These are phyloP conservation scores for Nicotiana obtusifolia DNA, from an alignment of 257 asterid species.

Conservation along the genomic window DNA sequence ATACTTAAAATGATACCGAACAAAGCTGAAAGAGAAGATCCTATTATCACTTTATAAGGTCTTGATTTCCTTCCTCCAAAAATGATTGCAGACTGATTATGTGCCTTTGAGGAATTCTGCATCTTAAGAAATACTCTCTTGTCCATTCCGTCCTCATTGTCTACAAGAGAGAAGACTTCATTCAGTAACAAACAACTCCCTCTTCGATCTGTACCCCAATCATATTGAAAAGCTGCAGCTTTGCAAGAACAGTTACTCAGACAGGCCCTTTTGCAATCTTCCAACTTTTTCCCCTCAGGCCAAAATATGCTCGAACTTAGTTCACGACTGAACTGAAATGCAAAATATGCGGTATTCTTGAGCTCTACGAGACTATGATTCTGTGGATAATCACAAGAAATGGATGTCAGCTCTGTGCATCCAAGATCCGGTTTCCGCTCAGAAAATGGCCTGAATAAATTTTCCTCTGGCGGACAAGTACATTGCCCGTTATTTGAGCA, in stretches of 20 bases:
- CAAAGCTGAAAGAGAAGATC: background rate
- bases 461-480: background rate
- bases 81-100: background rate
- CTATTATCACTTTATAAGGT: background rate
- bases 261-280: constrained; percentile 9
- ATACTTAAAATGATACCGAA: background rate
- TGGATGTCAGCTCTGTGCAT: background rate
- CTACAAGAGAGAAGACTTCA: constrained; percentile 1
- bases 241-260: constrained; percentile 11
- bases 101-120: background rate
- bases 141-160: background rate
- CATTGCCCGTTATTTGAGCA: constrained; percentile 1
- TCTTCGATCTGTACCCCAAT: background rate
- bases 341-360: background rate
- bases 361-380: background rate
- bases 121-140: background rate
- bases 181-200: background rate
- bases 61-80: background rate
- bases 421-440: background rate
- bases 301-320: background rate
- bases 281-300: background rate
- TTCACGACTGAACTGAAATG: background rate
- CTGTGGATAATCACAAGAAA: background rate
- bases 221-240: background rate
- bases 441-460: background rate